Evolutionary conservation across 2,329 filamentous ascomycete species (phyloP), one percentile per base, ranked within the genome.

Genomic region (Exophiala bonariae): DNA sequence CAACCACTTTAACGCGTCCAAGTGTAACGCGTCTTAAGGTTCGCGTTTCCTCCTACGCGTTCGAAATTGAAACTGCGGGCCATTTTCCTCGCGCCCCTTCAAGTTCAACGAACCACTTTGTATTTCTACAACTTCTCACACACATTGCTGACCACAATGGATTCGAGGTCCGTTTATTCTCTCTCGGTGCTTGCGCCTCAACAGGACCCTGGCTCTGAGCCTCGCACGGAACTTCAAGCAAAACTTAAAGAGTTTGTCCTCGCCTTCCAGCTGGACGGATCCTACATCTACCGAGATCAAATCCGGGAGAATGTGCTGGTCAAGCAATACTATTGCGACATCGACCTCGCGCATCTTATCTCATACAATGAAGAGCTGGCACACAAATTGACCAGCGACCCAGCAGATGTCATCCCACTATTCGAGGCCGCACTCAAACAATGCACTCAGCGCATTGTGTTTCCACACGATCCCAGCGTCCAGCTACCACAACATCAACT

Each of bases 211-310:
- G 79, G 75, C 50, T 80, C 85, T 57, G 86, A 91, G 63, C 85
- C 80, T 47, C 79, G 85, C 49, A 76, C 81, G 19, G 82, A 89
- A 63, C 76, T 91, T 40, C 89, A 93, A 66, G 80, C 81, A 49
- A 84, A 89, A 64, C 80, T 99, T 51, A 84, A 93, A 63, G 85
- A 89, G 52, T 99, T 99, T 67, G 85, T 99, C 56, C 82, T 97
- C 48, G 88, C 92, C 59, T 99, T 96, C 66, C 84, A 92, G 63
- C 81, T 97, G 33, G 92, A 96, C 70, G 96, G 95, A 69, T 81
- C 85, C 63, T 97, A 96, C 71, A 84, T 96, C 62, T 99, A 97
- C 79, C 95, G 93, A 80, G 92, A 97, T 63, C 93, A 97, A 71
- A 81, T 99, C 49, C 83, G 89, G 61, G 90, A 97, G 65, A 99